Evolutionary conservation across 169 alveolate genomes (phyloP), one percentile per base, ranked within the genome.

Genomic region (Plasmodium yoelii): DNA sequence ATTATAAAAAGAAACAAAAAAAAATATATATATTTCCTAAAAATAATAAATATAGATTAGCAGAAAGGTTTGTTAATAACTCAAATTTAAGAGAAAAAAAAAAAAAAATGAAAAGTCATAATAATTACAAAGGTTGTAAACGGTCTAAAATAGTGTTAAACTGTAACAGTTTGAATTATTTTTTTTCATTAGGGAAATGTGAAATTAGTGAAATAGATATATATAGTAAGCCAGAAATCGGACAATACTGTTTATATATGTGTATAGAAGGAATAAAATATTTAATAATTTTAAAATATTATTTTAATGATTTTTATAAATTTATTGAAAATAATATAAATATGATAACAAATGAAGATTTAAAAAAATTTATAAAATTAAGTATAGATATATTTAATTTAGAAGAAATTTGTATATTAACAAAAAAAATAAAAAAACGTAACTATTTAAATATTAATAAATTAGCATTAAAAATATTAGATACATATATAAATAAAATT

Each of bases 191-290:
- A 2, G 88, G 88, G 13, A 74, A 60, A 74, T 47, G 74, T 0
- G 71, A 44, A 13, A 74, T 61, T 3, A 55, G 15, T 22, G 71
- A 64, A 34, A 60, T 74, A 5, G 88, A 74, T 19, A 60, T 61
- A 0, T 74, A 28, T 15, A 28, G 57, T 1, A 74, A 74, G 19
- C 88, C 88, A 0, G 34, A 49, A 28, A 49, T 15, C 8, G 88
- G 88, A 5, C 74, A 60, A 34, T 74, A 28, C 34, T 59, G 15
- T 28, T 26, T 74, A 13, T 74, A 60, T 19, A 74, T 74, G 18
- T 74, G 88, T n/a, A n/a, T 74, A 34, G 88, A 74, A 64, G 88
- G 67, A 18, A 61, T 74, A 4, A 74, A 74, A 46, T 74, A 74
- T 46, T 34, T 49, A 18, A 22, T 74, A 5, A 22, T 74, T 5